Base-by-base conservation (phyloP, 495 filamentous ascomycete species). In the Glonium stellatum region DNA sequence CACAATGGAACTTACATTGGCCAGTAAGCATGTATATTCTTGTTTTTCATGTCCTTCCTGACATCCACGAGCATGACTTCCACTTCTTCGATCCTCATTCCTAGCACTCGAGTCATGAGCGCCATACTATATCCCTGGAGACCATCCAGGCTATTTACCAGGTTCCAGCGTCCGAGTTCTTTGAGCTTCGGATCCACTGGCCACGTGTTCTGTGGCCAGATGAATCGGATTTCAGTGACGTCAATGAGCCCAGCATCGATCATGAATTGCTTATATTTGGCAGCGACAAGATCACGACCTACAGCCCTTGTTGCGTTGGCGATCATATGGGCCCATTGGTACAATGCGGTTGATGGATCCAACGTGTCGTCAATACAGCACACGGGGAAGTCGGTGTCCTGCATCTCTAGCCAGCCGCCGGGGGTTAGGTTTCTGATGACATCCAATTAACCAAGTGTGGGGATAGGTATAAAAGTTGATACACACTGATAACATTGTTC, bases 341-440 rank as follows among this genome's bases (percentile, higher is more conserved):
- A 9, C 18, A 35, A 12, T 1, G 52, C 22, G 12, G 19, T 9
- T n/a, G 31, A 21, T 1, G 52, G 52, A 25, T 12, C 5, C 4
- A 27, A 21, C 11, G 56, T 63, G 15, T 55, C 63, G 55, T 69
- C 66, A 50, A 63, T 60, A 23, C 64, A 63, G n/a, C 21, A 22
- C 21, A 54, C 22, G 11, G 52, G 52, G 27, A 54, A 36, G 4
- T 23, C 11, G 1, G 22, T 11, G 12, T 54, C 52, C 22, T 54
- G 52, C 12, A 54, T 54, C 35, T 54, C 52, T 21, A 54, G n/a
- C 52, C 52, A 54, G 52, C 52, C 52, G n/a, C 52, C 52, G 1
- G 52, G 52, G 11, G 18, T 12, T 11, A 54, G 52, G 5, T 23
- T 34, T 21, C 36, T 27, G 35, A n/a, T n/a, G n/a, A n/a, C n/a